Evolutionary conservation across 2,329 filamentous ascomycete species (phyloP).

Genomic region (Dendrostoma leiphaemia): DNA sequence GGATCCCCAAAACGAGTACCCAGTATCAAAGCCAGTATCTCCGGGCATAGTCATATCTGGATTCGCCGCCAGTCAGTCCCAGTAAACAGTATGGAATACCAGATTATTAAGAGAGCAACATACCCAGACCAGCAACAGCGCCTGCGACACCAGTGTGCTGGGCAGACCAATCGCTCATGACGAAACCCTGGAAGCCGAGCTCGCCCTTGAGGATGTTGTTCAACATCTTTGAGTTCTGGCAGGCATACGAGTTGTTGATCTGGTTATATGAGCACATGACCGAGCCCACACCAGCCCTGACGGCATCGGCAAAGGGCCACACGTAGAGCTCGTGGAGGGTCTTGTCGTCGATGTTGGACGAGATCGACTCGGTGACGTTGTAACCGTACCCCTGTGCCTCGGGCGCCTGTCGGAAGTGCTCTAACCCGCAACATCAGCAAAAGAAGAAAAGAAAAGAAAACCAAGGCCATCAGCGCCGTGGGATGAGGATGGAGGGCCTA

Average conservation of each 20-base stretch:
- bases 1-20: constrained; percentile 74
- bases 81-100: too few species aligned
- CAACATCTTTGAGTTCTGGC: constrained; percentile 62
- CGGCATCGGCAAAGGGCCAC: constrained; percentile 64
- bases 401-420: constrained; percentile 67
- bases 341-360: constrained; percentile 56
- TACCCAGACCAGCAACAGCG: constrained; percentile 57
- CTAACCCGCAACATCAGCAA: constrained; percentile 29
- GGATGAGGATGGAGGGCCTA: constrained; percentile 20
- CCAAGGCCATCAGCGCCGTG: too few species aligned
- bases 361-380: constrained; percentile 57
- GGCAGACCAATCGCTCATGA: constrained; percentile 58
- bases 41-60: constrained; percentile 87
- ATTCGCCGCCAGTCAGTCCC: too few species aligned
- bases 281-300: constrained; percentile 50
- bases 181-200: constrained; percentile 65
- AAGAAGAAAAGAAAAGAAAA: too few species aligned
- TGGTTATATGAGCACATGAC: constrained; percentile 59
- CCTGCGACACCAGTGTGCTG: constrained; percentile 67
- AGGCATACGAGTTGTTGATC: constrained; percentile 64
- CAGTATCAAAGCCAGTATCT: constrained; percentile 74
- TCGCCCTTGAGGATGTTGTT: constrained; percentile 65
- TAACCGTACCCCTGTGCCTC: constrained; percentile 57
- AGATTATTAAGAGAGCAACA: constrained; percentile 54
- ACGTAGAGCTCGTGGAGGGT: constrained; percentile 62